These are phyloP conservation scores for Saturnispora silvae DNA, from an alignment of 805 yeast genomes.

Conservation along the genomic window DNA sequence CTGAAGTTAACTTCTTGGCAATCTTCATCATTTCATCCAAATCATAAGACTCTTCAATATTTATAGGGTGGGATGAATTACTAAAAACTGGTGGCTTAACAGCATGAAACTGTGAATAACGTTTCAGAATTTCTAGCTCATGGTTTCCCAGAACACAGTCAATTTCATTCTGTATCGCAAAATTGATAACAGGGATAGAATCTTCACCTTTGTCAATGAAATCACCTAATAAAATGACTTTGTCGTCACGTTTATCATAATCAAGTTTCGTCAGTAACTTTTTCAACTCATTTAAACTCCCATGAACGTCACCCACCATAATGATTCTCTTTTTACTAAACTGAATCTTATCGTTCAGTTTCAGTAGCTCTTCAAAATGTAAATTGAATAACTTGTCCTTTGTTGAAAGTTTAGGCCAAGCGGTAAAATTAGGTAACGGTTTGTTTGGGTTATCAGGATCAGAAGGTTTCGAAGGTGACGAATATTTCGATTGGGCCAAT, in stretches of 20 bases:
- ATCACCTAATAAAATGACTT: conserved; percentile 69
- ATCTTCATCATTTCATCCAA: conserved; percentile 31
- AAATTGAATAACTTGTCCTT: conserved; percentile 14
- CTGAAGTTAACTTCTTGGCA: conserved; percentile 45
- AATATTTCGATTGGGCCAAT: conserved; percentile 13
- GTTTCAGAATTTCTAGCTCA: conserved; percentile 58
- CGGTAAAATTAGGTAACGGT: conserved; percentile 18
- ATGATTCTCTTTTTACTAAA: conserved; percentile 39
- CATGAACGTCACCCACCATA: conserved; percentile 84
- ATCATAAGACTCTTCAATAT: conserved; percentile 21
- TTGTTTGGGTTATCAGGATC: conserved; percentile 22
- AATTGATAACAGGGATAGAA: conserved; percentile 58
- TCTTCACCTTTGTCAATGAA: conserved; percentile 78
- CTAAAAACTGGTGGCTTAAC: conserved; percentile 21
- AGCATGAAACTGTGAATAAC: conserved; percentile 53
- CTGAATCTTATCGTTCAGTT: conserved; percentile 6
- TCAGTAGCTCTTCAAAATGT: conserved; percentile 15
- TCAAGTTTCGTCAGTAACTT: conserved; percentile 41
- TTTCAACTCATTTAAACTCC: conserved; percentile 48
- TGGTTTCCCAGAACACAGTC: conserved; percentile 85
- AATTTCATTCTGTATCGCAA: conserved; percentile 44
- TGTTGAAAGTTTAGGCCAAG: conserved; percentile 14
- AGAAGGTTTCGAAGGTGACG: conserved; percentile 4
- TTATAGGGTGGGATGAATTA: conserved; percentile 5
- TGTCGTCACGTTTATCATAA: conserved; percentile 39